These are phyloP conservation scores for Alternaria gaisen DNA, from an alignment of 2,329 filamentous ascomycete genomes.

Conservation along the genomic window DNA sequence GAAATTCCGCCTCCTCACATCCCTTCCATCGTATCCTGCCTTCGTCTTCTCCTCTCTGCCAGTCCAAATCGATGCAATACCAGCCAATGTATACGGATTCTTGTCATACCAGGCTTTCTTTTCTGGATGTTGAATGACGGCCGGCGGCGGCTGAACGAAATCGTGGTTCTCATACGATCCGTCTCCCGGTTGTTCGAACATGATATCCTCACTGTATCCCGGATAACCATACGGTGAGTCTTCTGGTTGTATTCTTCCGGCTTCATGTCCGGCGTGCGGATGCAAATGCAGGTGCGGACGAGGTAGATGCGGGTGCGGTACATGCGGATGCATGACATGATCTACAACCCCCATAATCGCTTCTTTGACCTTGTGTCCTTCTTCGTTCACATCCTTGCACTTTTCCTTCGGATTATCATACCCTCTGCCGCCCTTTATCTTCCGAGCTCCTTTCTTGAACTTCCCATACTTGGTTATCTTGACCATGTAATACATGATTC, in stretches of 20 bases:
- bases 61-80: slow-evolving; percentile 12
- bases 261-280: not conserved
- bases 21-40: slow-evolving; percentile 3
- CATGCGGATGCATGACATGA: not conserved
- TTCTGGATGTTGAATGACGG: not conserved
- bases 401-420: slow-evolving; percentile 9
- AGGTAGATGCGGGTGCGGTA: not conserved
- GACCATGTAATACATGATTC: slow-evolving; percentile 9
- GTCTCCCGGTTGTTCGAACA: not conserved
- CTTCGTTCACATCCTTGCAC: not conserved
- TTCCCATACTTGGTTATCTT: slow-evolving; percentile 13
- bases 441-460: slow-evolving; percentile 6
- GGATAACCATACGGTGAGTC: not conserved
- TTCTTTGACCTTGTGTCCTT: not conserved
- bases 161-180: not conserved
- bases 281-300: not conserved
- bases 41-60: not conserved
- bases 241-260: not conserved
- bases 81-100: slow-evolving; percentile 8
- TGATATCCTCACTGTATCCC: not conserved
- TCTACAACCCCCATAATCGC: not conserved
- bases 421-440: slow-evolving; percentile 10
- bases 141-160: not conserved
- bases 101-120: not conserved
- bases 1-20: slow-evolving; percentile 3